phyloP scores from a whole-genome alignment of 257 asterid species.

The Penstemon barbatus region DNA sequence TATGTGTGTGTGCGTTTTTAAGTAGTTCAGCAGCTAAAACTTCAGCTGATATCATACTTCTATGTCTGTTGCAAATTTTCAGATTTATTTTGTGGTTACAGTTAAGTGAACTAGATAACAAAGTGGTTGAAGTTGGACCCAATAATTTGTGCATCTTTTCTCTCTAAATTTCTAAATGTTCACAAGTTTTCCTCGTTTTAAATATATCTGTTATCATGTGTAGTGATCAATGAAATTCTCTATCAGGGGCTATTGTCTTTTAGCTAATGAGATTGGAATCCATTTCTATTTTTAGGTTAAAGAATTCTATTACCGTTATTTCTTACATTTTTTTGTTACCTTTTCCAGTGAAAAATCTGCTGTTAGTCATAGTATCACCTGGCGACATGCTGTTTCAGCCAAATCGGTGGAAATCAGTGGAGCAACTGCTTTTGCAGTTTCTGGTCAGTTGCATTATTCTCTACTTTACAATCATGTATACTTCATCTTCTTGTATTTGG shows the following conservation, averaged over 20 bases:
- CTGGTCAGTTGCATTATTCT: conserved; percentile 55
- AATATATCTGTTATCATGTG: neutral
- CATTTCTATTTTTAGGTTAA: conserved; percentile 1
- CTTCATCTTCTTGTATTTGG: neutral
- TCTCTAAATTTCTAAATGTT: neutral
- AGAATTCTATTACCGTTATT: neutral
- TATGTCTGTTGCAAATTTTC: neutral
- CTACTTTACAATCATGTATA: conserved; percentile 2
- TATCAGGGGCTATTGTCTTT: neutral
- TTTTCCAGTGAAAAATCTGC: conserved; percentile 79
- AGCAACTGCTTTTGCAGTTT: conserved; percentile 72
- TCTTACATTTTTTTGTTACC: conserved; percentile 2
- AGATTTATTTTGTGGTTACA: neutral
- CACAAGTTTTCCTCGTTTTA: too few species aligned
- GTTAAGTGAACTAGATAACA: neutral
- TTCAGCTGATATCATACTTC: too few species aligned
- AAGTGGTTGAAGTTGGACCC: neutral
- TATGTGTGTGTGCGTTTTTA: too few species aligned
- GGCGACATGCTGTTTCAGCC: conserved; percentile 59
- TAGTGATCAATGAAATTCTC: conserved; percentile 1
- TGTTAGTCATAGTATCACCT: conserved; percentile 81
- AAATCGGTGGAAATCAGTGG: conserved; percentile 73
- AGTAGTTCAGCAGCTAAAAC: too few species aligned
- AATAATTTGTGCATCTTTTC: neutral
- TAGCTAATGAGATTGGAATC: conserved; percentile 18